These are phyloP conservation scores for Paramarasmius palmivorus DNA, from an alignment of 1,284 basidiomycete genomes.

Conservation along the genomic window DNA sequence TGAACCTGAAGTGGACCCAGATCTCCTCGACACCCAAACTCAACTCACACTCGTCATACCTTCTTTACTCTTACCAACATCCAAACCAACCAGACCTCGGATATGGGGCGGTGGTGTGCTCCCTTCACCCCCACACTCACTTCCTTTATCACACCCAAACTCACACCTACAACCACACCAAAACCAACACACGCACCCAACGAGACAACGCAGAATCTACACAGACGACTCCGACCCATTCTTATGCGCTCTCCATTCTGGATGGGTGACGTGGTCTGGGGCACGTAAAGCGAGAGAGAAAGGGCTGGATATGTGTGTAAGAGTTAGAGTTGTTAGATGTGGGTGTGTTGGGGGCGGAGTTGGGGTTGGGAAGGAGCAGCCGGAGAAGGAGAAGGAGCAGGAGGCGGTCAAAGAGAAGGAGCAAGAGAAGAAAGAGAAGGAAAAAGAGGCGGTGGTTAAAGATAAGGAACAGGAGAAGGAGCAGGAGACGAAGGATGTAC, in stretches of 20 bases:
- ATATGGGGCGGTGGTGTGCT: conserved; percentile 71
- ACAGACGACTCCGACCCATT: conserved; percentile 77
- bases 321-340: conserved; percentile 51
- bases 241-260: conserved; percentile 72
- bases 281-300: conserved; percentile 48
- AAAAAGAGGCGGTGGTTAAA: not conserved
- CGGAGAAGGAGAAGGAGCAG: conserved; percentile 18
- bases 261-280: conserved; percentile 61
- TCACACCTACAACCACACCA: conserved; percentile 6
- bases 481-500: not conserved
- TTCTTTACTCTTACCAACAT: conserved; percentile 51
- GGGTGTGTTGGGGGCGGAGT: conserved; percentile 34
- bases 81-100: conserved; percentile 45
- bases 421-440: not conserved
- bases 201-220: conserved; percentile 47
- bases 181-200: conserved; percentile 5
- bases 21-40: conserved; percentile 48
- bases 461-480: too few relatives aligned
- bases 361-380: not conserved
- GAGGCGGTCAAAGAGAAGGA: conserved; percentile 12
- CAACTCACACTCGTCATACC: conserved; percentile 64
- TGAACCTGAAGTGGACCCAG: conserved; percentile 11
- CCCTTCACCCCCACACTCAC: conserved; percentile 20
- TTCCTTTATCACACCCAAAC: conserved; percentile 2
- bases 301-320: conserved; percentile 56